Base-by-base conservation (phyloP, 2,329 filamentous ascomycete genomes). In the Sporothrix pseudoabietina region DNA sequence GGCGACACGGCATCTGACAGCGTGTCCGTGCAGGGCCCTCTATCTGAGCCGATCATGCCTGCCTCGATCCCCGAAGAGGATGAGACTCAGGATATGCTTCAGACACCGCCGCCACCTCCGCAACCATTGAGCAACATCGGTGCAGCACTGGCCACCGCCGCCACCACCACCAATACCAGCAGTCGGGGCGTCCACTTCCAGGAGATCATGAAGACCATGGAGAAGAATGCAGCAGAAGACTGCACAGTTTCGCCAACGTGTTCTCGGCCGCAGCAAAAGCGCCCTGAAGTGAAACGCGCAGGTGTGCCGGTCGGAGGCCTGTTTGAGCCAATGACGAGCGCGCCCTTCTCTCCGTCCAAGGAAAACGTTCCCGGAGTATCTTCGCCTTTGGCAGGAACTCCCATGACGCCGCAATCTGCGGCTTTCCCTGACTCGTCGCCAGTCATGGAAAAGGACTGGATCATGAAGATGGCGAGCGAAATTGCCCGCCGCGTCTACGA, bases 381-480 rank as follows among this genome's bases (percentile, higher is more conserved):
- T n/a, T 71, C 73, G 47, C 70, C 73, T 6, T n/a, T 72, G 12
- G 65, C 70, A 49, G 70, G 32, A 49, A 44, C 63, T 2, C 71
- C 71, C 5, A 44, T 47, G 14, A 68, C 70, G 35, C 55, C 57
- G 22, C 54, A 69, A 49, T 41, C 73, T 8, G 65, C 70, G 30
- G 57, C 55, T n/a, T 69, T 54, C 52, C n/a, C 85, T 0, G 87
- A 88, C 44, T 84, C 83, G 5, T 87, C 87, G 0, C 85, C 87
- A 39, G 92, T 94, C 68, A 84, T 93, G 35, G 92, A 94, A 80
- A 91, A 94, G 80, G 93, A 92, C 2, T 96, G 93, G 92, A 92
- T 96, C 82, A 90, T 91, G 84, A 96, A 97, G 84, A 96, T 99
- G 89, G 94, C 95, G 5, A 91, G 91, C 76, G 96, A 98, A 81